phyloP scores from a whole-genome alignment of 495 filamentous ascomycete species.

The Umbilicaria muhlenbergii region DNA sequence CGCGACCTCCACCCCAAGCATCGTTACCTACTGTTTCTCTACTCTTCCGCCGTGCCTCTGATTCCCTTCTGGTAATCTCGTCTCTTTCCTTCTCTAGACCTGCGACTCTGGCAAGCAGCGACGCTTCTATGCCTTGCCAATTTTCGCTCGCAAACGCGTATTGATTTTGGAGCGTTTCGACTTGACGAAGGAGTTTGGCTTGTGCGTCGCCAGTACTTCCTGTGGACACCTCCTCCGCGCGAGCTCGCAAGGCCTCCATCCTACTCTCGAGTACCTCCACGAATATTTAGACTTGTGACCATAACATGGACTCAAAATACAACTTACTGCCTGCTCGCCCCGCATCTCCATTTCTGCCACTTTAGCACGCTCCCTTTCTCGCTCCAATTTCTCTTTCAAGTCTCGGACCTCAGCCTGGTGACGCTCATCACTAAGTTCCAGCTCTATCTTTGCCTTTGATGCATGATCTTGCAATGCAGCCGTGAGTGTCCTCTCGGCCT shows the following conservation, averaged over 20 bases:
- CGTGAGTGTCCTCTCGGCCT: constrained; percentile 49
- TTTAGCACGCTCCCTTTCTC: constrained; percentile 56
- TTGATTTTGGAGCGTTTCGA: constrained; percentile 92
- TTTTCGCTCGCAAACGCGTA: constrained; percentile 90
- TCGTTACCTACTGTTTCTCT: constrained; percentile 55
- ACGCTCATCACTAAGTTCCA: constrained; percentile 53
- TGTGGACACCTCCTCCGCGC: constrained; percentile 82
- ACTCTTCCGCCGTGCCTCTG: constrained; percentile 70
- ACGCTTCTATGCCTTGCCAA: constrained; percentile 90
- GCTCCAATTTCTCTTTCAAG: constrained; percentile 52
- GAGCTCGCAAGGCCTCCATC: constrained; percentile 69
- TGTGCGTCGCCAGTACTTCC: constrained; percentile 69
- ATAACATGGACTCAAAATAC: background rate
- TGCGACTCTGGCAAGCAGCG: constrained; percentile 54
- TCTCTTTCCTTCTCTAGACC: constrained; percentile 81
- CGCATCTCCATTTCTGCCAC: constrained; percentile 66
- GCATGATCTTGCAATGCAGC: constrained; percentile 60
- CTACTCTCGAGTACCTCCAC: constrained; percentile 65
- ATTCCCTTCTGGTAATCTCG: constrained; percentile 67
- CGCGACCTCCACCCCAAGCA: background rate
- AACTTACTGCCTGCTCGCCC: constrained; percentile 49
- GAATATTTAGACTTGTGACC: background rate
- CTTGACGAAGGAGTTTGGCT: constrained; percentile 78
- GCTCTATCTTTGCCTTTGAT: constrained; percentile 57
- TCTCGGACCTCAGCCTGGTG: constrained; percentile 52